Percentiles rank a stretch among this genome's conserved stretches.
These are phyloP conservation scores for Amanita rimosa DNA, from an alignment of 768 basidiomycete species.

Conservation along the genomic window DNA sequence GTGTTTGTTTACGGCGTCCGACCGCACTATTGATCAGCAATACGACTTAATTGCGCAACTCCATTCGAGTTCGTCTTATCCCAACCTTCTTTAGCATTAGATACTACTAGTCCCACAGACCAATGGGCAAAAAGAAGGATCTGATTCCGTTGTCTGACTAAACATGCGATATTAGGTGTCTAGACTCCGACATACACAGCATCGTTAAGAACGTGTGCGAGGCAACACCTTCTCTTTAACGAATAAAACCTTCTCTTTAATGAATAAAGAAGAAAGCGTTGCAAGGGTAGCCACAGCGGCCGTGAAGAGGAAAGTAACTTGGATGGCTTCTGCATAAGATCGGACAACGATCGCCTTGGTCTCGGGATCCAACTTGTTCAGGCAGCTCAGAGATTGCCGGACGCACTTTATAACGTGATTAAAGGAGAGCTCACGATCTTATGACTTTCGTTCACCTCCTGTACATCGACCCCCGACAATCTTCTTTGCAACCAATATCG, in stretches of 20 bases:
- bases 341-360: slow-evolving; percentile 24
- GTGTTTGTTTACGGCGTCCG: too few relatives aligned
- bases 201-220: not conserved
- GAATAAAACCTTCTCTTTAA: slow-evolving; percentile 41
- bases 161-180: too few relatives aligned
- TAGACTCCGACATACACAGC: too few relatives aligned
- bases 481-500: slow-evolving; percentile 28
- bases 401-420: slow-evolving; percentile 25
- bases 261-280: slow-evolving; percentile 34
- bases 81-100: too few relatives aligned
- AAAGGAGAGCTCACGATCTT: not conserved
- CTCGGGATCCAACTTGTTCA: slow-evolving; percentile 29
- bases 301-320: slow-evolving; percentile 37
- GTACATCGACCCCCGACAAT: slow-evolving; percentile 32
- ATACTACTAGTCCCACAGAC: too few relatives aligned
- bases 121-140: too few relatives aligned
- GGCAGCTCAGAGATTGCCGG: slow-evolving; percentile 35
- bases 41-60: too few relatives aligned
- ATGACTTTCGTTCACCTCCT: slow-evolving; percentile 32
- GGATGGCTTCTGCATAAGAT: slow-evolving; percentile 35
- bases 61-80: too few relatives aligned
- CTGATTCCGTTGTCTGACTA: too few relatives aligned
- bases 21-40: too few relatives aligned
- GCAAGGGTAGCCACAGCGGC: slow-evolving; percentile 28
- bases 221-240: slow-evolving; percentile 38